Evolutionary conservation across 768 basidiomycete species (phyloP).

Genomic region (Floccularia luteovirens): DNA sequence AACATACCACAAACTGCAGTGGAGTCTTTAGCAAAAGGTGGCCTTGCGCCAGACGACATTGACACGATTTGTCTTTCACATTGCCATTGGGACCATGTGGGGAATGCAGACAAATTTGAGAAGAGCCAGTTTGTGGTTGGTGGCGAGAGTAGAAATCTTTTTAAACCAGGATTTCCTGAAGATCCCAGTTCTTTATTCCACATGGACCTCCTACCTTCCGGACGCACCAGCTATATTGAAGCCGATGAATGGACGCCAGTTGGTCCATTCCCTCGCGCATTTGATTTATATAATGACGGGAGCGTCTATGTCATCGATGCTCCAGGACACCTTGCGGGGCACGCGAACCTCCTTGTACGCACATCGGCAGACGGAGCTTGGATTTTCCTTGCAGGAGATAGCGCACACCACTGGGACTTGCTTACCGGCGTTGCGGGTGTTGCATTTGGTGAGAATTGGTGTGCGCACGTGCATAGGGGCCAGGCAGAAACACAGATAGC

Average conservation of each 20-base stretch:
- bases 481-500: slow-evolving; percentile 24
- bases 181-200: slow-evolving; percentile 24
- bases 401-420: slow-evolving; percentile 47
- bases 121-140: slow-evolving; percentile 42
- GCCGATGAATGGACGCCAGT: slow-evolving; percentile 27
- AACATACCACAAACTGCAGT: slow-evolving; percentile 29
- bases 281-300: slow-evolving; percentile 53
- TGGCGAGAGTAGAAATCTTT: slow-evolving; percentile 21
- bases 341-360: slow-evolving; percentile 46
- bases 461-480: slow-evolving; percentile 35
- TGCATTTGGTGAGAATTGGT: slow-evolving; percentile 21
- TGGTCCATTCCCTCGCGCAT: slow-evolving; percentile 41
- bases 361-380: slow-evolving; percentile 49
- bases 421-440: slow-evolving; percentile 37
- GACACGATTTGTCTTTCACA: slow-evolving; percentile 42
- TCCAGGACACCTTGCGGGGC: slow-evolving; percentile 48
- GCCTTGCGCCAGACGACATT: slow-evolving; percentile 32
- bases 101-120: slow-evolving; percentile 36
- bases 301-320: slow-evolving; percentile 52
- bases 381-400: slow-evolving; percentile 49
- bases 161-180: slow-evolving; percentile 33
- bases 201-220: slow-evolving; percentile 25
- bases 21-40: slow-evolving; percentile 43
- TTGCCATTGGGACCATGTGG: slow-evolving; percentile 48
- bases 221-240: slow-evolving; percentile 29